Percentiles rank a stretch among this genome's conserved stretches.
Conservation (phyloP, 805 yeast genomes). For the Saccharomycopsis guyanensis region DNA sequence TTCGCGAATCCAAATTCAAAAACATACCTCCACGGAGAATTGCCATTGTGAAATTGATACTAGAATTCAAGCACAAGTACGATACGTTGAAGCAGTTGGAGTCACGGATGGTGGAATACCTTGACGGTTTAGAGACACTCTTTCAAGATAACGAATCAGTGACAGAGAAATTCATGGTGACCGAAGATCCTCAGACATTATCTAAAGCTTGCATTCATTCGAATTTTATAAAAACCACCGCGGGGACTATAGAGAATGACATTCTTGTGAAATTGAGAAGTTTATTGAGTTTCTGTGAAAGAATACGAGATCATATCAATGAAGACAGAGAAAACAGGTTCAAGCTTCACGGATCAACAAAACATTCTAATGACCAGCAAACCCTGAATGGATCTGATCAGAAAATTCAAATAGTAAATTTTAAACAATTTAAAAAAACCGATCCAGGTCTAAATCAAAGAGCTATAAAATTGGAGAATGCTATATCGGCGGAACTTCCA, state of each 20-base stretch:
- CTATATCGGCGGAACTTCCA: slow-evolving; percentile 9
- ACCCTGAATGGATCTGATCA: neutral
- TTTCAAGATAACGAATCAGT: neutral
- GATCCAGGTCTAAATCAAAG: slow-evolving; percentile 1
- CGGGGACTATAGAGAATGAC: slow-evolving; percentile 5
- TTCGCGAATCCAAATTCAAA: slow-evolving; percentile 3
- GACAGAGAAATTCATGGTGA: neutral
- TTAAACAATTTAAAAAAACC: neutral
- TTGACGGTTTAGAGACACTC: neutral
- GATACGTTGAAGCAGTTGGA: slow-evolving; percentile 5
- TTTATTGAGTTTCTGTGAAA: slow-evolving; percentile 9
- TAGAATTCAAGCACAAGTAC: slow-evolving; percentile 15
- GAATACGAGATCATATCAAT: slow-evolving; percentile 9
- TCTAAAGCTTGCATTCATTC: neutral
- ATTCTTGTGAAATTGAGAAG: slow-evolving; percentile 4
- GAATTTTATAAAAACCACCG: neutral
- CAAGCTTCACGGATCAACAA: slow-evolving; percentile 4
- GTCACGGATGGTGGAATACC: neutral
- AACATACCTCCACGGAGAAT: slow-evolving; percentile 11
- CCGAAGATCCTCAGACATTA: neutral
- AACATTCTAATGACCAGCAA: too few species aligned
- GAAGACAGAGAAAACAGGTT: slow-evolving; percentile 17
- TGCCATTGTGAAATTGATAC: slow-evolving; percentile 7
- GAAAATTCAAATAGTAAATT: neutral
- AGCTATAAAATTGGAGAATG: slow-evolving; percentile 9